Conservation (phyloP, 129 eudicot species). For the Arctium minus region DNA sequence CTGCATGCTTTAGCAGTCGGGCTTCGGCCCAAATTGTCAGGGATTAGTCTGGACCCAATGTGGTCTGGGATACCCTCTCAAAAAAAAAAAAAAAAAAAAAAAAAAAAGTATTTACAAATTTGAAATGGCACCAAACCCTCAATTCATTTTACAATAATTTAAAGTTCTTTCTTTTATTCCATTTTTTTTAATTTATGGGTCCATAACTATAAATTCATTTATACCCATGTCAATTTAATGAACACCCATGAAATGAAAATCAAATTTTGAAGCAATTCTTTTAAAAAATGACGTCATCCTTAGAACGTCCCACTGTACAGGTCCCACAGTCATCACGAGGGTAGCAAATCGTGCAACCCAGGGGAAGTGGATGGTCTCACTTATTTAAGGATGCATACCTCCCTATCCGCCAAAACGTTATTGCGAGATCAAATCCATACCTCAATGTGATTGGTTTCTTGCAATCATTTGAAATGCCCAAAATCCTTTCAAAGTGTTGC, state of each 20-base stretch:
- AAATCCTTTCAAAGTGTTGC: slow-evolving; percentile 14
- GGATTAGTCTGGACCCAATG: too few relatives aligned
- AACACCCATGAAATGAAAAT: slow-evolving; percentile 15
- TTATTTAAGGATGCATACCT: not conserved
- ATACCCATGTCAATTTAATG: slow-evolving; percentile 1
- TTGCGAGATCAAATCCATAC: slow-evolving; percentile 31
- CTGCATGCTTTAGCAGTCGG: too few relatives aligned
- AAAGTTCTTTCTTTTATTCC: not conserved
- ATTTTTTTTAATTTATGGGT: slow-evolving; percentile 10
- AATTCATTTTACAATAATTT: not conserved
- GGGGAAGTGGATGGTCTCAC: not conserved
- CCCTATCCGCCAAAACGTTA: not conserved
- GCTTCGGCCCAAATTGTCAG: too few relatives aligned
- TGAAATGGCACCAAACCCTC: slow-evolving; percentile 41
- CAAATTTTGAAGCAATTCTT: slow-evolving; percentile 8
- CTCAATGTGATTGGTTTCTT: slow-evolving; percentile 34
- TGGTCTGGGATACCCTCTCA: too few relatives aligned
- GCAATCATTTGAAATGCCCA: slow-evolving; percentile 23
- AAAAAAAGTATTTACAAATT: slow-evolving; percentile 32
- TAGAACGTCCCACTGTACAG: not conserved
- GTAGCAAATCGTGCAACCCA: not conserved
- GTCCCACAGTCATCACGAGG: not conserved
- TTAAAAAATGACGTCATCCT: not conserved
- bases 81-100: too few relatives aligned
- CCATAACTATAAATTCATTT: slow-evolving; percentile 12